Percentiles rank a stretch among this genome's conserved stretches.
Conservation (phyloP, 1,284 basidiomycete genomes). For the Puccinia novopanici region DNA sequence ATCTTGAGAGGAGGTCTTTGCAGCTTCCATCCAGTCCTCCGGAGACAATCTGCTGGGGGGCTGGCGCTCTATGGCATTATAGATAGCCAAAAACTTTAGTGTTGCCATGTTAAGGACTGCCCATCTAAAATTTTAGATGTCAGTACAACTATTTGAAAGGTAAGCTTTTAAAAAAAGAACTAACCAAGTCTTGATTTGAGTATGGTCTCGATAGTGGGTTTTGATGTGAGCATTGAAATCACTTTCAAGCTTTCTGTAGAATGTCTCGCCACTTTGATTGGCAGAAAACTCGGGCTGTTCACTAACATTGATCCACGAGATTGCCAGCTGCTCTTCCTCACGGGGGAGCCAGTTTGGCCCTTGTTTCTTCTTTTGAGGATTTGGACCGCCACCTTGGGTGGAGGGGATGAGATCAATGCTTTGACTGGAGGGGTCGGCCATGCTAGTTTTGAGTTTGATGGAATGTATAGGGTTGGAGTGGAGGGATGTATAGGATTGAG, state of each 20-base stretch:
- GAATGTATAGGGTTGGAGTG: not conserved
- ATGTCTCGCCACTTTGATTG: conserved; percentile 23
- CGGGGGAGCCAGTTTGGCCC: conserved; percentile 5
- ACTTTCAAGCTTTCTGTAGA: not conserved
- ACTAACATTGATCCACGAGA: conserved; percentile 31
- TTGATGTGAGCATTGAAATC: conserved; percentile 9
- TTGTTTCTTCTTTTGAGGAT: not conserved
- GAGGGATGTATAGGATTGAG: too few relatives aligned
- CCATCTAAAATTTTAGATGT: not conserved
- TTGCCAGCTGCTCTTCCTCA: conserved; percentile 15
- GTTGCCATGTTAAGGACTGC: not conserved
- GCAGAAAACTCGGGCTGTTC: conserved; percentile 10
- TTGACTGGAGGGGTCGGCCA: not conserved
- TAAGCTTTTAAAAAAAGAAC: not conserved
- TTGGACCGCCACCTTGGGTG: too few relatives aligned
- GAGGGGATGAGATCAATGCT: not conserved
- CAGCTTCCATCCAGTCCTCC: too few relatives aligned
- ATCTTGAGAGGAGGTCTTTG: not conserved
- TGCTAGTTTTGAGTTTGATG: not conserved
- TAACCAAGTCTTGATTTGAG: conserved; percentile 6
- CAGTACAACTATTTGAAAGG: not conserved
- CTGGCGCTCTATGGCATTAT: not conserved
- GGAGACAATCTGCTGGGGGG: conserved; percentile 11
- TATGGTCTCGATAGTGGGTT: not conserved
- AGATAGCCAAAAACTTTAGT: conserved; percentile 14